phyloP scores from a whole-genome alignment of 768 basidiomycete genomes.

The Mycena latifolia region DNA sequence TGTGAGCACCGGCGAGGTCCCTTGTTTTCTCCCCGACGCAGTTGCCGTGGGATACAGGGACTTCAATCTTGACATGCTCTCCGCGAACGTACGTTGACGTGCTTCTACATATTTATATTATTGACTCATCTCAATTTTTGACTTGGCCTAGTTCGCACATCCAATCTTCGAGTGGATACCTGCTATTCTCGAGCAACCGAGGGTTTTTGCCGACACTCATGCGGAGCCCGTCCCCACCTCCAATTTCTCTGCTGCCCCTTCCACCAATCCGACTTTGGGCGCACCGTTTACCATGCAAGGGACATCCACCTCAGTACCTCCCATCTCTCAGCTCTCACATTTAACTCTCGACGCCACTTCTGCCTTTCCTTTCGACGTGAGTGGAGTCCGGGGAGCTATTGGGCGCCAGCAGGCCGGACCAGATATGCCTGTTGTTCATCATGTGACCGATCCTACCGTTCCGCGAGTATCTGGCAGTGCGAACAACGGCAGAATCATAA shows the following conservation, averaged over 20 bases:
- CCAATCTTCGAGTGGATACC: neutral
- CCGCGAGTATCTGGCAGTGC: too few species aligned
- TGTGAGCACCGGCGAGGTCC: neutral
- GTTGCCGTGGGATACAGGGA: neutral
- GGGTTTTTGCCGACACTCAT: neutral
- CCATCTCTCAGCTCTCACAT: too few species aligned
- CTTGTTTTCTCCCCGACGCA: neutral
- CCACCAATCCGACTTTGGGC: too few species aligned
- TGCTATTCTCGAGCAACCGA: neutral
- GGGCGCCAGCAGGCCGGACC: too few species aligned
- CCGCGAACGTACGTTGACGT: neutral
- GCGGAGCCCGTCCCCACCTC: too few species aligned
- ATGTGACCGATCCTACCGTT: too few species aligned
- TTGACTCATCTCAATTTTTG: neutral
- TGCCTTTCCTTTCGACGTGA: too few species aligned
- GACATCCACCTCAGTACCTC: too few species aligned
- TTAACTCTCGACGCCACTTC: too few species aligned
- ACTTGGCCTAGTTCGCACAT: neutral
- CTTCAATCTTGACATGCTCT: slow-evolving; percentile 8
- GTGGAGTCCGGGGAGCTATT: too few species aligned
- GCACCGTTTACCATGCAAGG: too few species aligned
- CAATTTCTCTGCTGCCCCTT: neutral
- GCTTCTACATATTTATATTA: neutral
- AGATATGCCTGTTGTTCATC: too few species aligned
- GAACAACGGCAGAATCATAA: neutral